These are phyloP conservation scores for Orbilia quercus DNA, from an alignment of 2,329 filamentous ascomycete genomes.

Conservation along the genomic window DNA sequence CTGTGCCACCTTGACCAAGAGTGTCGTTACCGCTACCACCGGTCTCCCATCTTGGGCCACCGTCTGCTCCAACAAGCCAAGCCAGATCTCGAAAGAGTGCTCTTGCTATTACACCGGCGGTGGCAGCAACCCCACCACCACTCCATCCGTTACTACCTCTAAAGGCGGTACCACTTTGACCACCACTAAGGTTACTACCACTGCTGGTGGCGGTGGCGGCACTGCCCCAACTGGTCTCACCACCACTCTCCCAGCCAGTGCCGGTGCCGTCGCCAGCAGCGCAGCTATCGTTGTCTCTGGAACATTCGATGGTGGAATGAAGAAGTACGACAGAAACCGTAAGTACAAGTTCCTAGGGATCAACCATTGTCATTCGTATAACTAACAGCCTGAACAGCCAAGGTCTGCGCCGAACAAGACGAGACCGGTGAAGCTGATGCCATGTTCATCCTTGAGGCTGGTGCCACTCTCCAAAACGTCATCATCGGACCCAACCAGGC, in stretches of 20 bases:
- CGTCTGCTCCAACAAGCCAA: constrained; percentile 60
- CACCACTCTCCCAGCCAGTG: constrained; percentile 50
- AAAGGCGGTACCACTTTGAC: constrained; percentile 43
- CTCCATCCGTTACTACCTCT: constrained; percentile 56
- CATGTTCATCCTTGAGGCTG: constrained; percentile 61
- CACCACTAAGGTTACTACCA: constrained; percentile 46
- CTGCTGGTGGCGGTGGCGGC: constrained; percentile 29
- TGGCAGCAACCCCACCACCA: constrained; percentile 38
- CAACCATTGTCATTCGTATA: neutral
- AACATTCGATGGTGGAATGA: constrained; percentile 67
- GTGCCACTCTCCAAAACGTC: constrained; percentile 60
- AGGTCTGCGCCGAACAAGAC: constrained; percentile 63
- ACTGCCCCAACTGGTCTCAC: constrained; percentile 51
- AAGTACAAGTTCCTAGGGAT: constrained; percentile 2
- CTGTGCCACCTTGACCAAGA: constrained; percentile 54
- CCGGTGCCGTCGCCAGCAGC: constrained; percentile 61
- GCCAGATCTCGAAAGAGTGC: constrained; percentile 61
- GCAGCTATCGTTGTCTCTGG: constrained; percentile 64
- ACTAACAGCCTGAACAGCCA: constrained; percentile 45
- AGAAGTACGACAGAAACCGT: constrained; percentile 65
- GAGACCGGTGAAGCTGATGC: constrained; percentile 65
- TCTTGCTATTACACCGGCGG: constrained; percentile 60
- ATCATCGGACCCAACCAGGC: constrained; percentile 64
- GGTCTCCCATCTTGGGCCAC: constrained; percentile 57
- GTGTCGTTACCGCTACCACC: constrained; percentile 59